Evolutionary conservation across 371 early-diverging fungal species (phyloP), one percentile per base, ranked within the genome.

Genomic region (Dinochytrium kinnereticum): DNA sequence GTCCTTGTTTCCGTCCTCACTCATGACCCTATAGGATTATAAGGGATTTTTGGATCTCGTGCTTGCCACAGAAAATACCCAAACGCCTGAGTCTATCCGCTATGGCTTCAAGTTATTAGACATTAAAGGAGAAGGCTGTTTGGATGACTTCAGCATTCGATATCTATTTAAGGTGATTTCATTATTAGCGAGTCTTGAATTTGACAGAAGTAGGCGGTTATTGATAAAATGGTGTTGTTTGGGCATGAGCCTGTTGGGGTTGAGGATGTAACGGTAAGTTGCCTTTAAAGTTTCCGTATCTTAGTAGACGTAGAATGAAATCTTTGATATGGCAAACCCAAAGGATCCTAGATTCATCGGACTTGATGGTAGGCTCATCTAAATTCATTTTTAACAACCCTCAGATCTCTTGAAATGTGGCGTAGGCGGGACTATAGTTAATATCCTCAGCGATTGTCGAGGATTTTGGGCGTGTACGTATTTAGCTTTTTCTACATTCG

Each of bases 251-350:
- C 79, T 2, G 70, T 79, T 1, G 68, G 70, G 5, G 78, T 81
- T 38, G 78, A 74, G 17, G 83, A 85, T 66, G 79, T 85, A 40
- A 76, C 75, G 53, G 84, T 84, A 55, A 21, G 77, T 74, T 15
- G 2, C 30, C 59, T 38, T 31, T 17, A 28, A 7, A 51, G 49
- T 0, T 5, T 33, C 44, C 28, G 24, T 3, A 0, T 64, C 2
- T 1, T 51, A 1, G 49, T 21, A 59, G 17, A 36, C 36, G 0
- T 51, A 82, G 82, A 83, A 84, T 69, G 88, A 87, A 69, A 75
- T 87, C 7, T 86, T 86, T 73, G 88, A 87, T 66, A 87, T 87
- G 86, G 86, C 81, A 0, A 78, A 82, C 69, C 82, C 85, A 0
- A 50, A 30, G 30, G 40, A 64, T 28, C 26, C 53, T 3, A 19